Evolutionary conservation across 2,329 filamentous ascomycete species (phyloP).

Genomic region (Pleochaeta shiraiana): DNA sequence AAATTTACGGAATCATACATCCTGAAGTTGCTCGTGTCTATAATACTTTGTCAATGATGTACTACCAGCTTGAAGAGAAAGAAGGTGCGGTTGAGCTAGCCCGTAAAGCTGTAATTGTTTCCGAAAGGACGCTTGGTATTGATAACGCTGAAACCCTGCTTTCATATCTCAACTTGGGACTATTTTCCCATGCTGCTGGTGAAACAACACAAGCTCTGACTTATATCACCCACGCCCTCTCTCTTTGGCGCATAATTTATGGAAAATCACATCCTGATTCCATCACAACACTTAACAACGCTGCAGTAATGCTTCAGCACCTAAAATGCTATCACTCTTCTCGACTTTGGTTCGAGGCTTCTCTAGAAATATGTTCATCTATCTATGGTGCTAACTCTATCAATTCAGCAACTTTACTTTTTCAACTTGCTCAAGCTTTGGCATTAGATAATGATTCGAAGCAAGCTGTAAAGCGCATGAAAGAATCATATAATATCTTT

Average conservation of each 20-base stretch:
- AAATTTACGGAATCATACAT: constrained; percentile 95
- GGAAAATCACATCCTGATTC: constrained; percentile 86
- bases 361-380: constrained; percentile 68
- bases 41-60: constrained; percentile 84
- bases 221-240: constrained; percentile 80
- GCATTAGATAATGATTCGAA: constrained; percentile 93
- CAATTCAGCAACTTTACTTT: constrained; percentile 83
- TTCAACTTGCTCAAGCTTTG: constrained; percentile 90
- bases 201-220: constrained; percentile 74
- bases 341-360: constrained; percentile 89
- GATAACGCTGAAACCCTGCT: constrained; percentile 88
- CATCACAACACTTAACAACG: constrained; percentile 97
- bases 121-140: constrained; percentile 80
- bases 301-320: constrained; percentile 92
- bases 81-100: constrained; percentile 86
- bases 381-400: constrained; percentile 79
- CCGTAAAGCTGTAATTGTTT: constrained; percentile 89
- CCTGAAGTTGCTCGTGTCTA: constrained; percentile 92
- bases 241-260: constrained; percentile 95
- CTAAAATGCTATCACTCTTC: constrained; percentile 91
- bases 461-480: constrained; percentile 78
- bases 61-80: constrained; percentile 97
- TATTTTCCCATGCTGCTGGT: constrained; percentile 82
- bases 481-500: constrained; percentile 94
- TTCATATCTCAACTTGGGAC: constrained; percentile 83